Conservation (phyloP, 2,329 filamentous ascomycete species). For the Talaromyces rugulosus region DNA sequence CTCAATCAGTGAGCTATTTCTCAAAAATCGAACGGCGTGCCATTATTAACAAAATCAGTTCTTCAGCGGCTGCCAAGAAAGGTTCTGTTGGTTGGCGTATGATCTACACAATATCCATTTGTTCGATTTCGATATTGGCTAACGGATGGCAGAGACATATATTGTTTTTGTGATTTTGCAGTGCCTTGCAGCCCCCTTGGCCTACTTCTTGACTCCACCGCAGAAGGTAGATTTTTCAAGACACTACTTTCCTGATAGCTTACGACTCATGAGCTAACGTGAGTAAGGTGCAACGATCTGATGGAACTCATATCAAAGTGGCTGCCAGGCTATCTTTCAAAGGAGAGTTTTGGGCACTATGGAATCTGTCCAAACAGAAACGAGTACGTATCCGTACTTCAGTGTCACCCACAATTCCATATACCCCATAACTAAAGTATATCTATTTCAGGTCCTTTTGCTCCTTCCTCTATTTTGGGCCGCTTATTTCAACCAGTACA, state of each 20-base stretch:
- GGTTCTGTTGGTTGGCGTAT: neutral
- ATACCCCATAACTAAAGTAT: too few relatives aligned
- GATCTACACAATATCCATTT: neutral
- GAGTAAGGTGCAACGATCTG: slow-evolving; percentile 31
- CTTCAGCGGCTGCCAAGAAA: neutral
- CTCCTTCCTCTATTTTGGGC: slow-evolving; percentile 44
- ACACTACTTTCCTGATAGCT: neutral
- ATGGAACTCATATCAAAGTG: slow-evolving; percentile 38
- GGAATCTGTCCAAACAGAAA: slow-evolving; percentile 11
- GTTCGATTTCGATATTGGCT: neutral
- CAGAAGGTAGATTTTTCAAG: slow-evolving; percentile 27
- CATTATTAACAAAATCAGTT: neutral
- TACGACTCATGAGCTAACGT: neutral
- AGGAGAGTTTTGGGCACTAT: slow-evolving; percentile 37
- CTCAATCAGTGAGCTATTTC: slow-evolving; percentile 30
- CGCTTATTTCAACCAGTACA: slow-evolving; percentile 44
- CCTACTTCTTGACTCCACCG: slow-evolving; percentile 36
- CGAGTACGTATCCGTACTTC: slow-evolving; percentile 14
- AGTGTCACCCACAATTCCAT: neutral
- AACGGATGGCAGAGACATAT: slow-evolving; percentile 25
- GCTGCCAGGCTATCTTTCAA: slow-evolving; percentile 34
- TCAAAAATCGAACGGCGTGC: neutral
- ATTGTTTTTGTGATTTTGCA: slow-evolving; percentile 43
- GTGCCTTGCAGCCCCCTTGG: slow-evolving; percentile 32
- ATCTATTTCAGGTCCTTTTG: slow-evolving; percentile 25